These are phyloP conservation scores for Aegilops bicornis DNA, from an alignment of 176 grass and related monocot species.

Conservation along the genomic window DNA sequence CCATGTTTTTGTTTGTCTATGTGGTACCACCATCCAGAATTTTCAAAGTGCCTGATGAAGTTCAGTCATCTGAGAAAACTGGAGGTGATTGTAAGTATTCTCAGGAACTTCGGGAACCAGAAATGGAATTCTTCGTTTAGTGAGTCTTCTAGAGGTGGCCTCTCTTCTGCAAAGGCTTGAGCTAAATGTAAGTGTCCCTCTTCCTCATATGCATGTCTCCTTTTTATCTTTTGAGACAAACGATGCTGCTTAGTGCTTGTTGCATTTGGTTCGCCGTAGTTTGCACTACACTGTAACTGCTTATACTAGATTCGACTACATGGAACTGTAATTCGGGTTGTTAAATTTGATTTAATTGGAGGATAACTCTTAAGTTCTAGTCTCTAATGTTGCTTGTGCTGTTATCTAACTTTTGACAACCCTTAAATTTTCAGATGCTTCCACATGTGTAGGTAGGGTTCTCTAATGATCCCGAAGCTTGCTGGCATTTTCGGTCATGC, in stretches of 20 bases:
- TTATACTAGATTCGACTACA: not conserved
- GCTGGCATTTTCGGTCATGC: not conserved
- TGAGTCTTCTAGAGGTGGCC: not conserved
- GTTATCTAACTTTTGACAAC: too few species aligned
- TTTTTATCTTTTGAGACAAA: too few species aligned
- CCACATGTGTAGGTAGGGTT: not conserved
- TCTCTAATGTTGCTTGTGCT: too few species aligned
- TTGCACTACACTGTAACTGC: not conserved
- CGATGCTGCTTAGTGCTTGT: too few species aligned
- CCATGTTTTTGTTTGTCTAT: not conserved
- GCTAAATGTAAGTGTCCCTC: too few species aligned
- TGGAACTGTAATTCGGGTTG: too few species aligned
- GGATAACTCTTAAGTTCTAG: too few species aligned
- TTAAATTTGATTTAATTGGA: too few species aligned
- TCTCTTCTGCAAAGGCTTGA: not conserved
- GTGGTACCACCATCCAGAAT: too few species aligned
- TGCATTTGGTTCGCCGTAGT: not conserved
- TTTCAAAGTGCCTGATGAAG: not conserved
- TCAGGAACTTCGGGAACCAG: not conserved
- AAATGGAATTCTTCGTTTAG: constrained; percentile 13
- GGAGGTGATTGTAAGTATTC: not conserved
- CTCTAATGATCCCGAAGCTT: not conserved
- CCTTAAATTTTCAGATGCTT: not conserved
- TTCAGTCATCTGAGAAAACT: not conserved
- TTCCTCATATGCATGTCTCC: too few species aligned